Conservation (phyloP, 2,329 filamentous ascomycete species). For the Cladophialophora yegresii region DNA sequence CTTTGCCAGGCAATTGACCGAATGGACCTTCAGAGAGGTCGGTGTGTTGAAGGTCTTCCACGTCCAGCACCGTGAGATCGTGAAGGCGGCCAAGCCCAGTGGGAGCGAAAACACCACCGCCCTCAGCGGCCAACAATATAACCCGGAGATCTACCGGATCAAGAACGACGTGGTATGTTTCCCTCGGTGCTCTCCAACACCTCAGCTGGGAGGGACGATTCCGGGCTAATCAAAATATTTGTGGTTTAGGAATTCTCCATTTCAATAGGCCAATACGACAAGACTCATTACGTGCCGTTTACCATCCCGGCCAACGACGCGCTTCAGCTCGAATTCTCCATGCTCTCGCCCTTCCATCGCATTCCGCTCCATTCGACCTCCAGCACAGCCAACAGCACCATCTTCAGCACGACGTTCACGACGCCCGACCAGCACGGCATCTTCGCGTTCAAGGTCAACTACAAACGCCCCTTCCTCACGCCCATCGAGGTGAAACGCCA, state of each 20-base stretch:
- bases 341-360: conserved; percentile 97
- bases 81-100: conserved; percentile 54
- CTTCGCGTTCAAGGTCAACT: conserved; percentile 97
- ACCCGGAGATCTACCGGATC: conserved; percentile 88
- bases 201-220: background rate
- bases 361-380: conserved; percentile 65
- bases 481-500: conserved; percentile 91
- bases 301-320: conserved; percentile 67
- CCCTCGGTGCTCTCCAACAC: background rate
- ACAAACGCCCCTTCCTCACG: conserved; percentile 90
- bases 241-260: conserved; percentile 72
- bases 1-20: conserved; percentile 81
- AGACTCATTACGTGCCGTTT: conserved; percentile 75
- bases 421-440: conserved; percentile 97
- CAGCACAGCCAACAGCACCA: conserved; percentile 66
- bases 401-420: conserved; percentile 74
- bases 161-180: conserved; percentile 91
- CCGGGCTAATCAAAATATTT: conserved; percentile 24
- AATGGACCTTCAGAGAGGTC: conserved; percentile 94
- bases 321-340: conserved; percentile 94
- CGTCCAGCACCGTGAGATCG: conserved; percentile 68
- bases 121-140: conserved; percentile 52
- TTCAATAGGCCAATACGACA: conserved; percentile 80
- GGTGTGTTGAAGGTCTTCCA: conserved; percentile 83
- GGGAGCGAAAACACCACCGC: conserved; percentile 56